These are phyloP conservation scores for Penicillium parvum DNA, from an alignment of 495 filamentous ascomycete species.

Conservation along the genomic window DNA sequence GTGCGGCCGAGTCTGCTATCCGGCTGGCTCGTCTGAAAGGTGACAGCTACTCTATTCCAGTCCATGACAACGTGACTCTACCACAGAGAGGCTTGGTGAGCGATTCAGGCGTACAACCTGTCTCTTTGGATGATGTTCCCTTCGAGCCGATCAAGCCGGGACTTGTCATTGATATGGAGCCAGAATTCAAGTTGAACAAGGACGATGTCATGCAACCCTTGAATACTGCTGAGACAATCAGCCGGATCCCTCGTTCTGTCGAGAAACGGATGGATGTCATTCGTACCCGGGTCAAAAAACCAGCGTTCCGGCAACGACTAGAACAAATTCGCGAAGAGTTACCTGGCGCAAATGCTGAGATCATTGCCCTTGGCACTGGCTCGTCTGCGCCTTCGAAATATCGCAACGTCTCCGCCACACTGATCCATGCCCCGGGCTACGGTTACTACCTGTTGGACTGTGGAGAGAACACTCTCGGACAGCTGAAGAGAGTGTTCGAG, in stretches of 20 bases:
- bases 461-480: slow-evolving; percentile 92
- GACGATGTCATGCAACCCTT: slow-evolving; percentile 48
- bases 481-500: slow-evolving; percentile 70
- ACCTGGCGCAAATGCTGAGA: slow-evolving; percentile 68
- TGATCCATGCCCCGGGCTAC: slow-evolving; percentile 75
- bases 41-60: slow-evolving; percentile 60
- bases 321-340: slow-evolving; percentile 46
- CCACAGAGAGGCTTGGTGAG: slow-evolving; percentile 20
- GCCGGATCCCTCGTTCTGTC: slow-evolving; percentile 44
- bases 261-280: slow-evolving; percentile 29
- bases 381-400: slow-evolving; percentile 86
- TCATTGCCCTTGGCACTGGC: slow-evolving; percentile 85
- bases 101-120: neutral
- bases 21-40: slow-evolving; percentile 66
- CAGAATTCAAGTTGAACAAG: slow-evolving; percentile 51
- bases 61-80: slow-evolving; percentile 50
- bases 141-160: slow-evolving; percentile 44
- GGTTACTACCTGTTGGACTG: slow-evolving; percentile 87
- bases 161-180: slow-evolving; percentile 60
- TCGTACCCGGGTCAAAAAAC: slow-evolving; percentile 22
- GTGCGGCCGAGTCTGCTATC: slow-evolving; percentile 55
- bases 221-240: slow-evolving; percentile 39
- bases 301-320: slow-evolving; percentile 28
- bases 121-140: slow-evolving; percentile 11
- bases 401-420: slow-evolving; percentile 87